Evolutionary conservation across 208 protist genomes (phyloP), one percentile per base, ranked within the genome.

Genomic region (Crithidia mellificae): DNA sequence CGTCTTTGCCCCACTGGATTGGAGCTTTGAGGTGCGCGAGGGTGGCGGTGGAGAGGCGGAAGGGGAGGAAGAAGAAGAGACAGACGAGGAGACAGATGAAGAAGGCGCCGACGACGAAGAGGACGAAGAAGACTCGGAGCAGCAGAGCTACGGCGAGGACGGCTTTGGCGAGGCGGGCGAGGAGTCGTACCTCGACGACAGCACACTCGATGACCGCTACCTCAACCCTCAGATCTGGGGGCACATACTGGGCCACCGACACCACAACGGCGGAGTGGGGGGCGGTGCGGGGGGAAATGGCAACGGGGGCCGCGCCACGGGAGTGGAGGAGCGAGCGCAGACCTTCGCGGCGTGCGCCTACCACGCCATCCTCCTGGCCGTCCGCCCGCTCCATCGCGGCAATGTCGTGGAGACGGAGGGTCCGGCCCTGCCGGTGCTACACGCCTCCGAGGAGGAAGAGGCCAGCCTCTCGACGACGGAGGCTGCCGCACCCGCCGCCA

Each of bases 331-430:
- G 58, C 61, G 68, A 17, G 71, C 51, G 36, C 73, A 30, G 29
- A 78, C 43, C 46, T 81, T 66, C 46, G 77, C 64, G 44, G 61
- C 69, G 30, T 87, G 46, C 74, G 68, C 58, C 22, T 72, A 72
- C 36, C 63, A 74, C 25, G 68, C 67, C 8, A 73, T 84, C 6
- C 68, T 77, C 24, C 32, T 61, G 1, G 30, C 56, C 30, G 71
- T 80, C 62, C 69, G 68, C 12, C 41, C 19, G 12, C 41, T 81
- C 36, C 54, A 69, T 36, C 25, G 38, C 8, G 34, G 56, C 68
- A 56, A 58, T 36, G 41, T 50, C 2, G 63, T 65, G 12, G 71
- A 77, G 41, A 70, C 74, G 19, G 58, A 83, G 59, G 51, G 72
- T 6, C 75, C 78, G 2, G 22, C 61, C 25, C 58, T 62, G 34